Base-by-base conservation (phyloP, 2,329 filamentous ascomycete genomes). In the Dactylellina drechsleri region DNA sequence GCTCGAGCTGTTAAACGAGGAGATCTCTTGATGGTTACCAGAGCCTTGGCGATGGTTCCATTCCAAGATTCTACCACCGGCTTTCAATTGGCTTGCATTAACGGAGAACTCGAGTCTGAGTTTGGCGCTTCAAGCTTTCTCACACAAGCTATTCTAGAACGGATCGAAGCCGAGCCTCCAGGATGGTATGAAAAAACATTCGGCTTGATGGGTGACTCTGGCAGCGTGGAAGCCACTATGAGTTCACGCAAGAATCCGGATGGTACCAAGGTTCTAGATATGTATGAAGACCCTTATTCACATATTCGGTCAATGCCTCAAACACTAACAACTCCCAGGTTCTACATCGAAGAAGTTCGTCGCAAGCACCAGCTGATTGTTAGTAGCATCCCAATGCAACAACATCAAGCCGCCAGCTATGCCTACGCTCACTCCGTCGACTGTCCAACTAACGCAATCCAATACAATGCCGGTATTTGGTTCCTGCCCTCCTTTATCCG, bases 291-390 rank as follows among this genome's bases (percentile, higher is more conserved):
- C 12, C 10, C 47, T 13, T 18, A 3, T 23, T 52, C 12, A 18
- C 47, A 52, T 52, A 23, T 52, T 47, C 13, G 3, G 13, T n/a
- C 16, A 18, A 52, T 52, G 6, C 20, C 18, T 52, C 5, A 52
- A 20, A 1, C 8, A 3, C 45, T 62, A 43, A 62, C 16, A n/a
- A 23, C 15, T 4, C 16, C 1, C 18, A 68, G 65, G 28, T 75
- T 75, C 40, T 64, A 75, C 18, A 43, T 75, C 7, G 71, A 75
- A 56, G 71, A 66, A 20, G 45, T 75, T 18, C 71, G 71, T n/a
- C 64, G 58, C 12, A 31, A 15, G 18, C 67, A 68, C 15, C 26
- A 43, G 5, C 16, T 75, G 1, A 60, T 41, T 10, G 31, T 75
- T 15, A 75, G 57, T 36, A 68, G 59, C 31, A 4, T 60, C 15